Percentiles rank a stretch among this genome's conserved stretches.
Evolutionary conservation across 805 yeast species (phyloP).

Genomic region (Vanderwaltozyma verrucispora): DNA sequence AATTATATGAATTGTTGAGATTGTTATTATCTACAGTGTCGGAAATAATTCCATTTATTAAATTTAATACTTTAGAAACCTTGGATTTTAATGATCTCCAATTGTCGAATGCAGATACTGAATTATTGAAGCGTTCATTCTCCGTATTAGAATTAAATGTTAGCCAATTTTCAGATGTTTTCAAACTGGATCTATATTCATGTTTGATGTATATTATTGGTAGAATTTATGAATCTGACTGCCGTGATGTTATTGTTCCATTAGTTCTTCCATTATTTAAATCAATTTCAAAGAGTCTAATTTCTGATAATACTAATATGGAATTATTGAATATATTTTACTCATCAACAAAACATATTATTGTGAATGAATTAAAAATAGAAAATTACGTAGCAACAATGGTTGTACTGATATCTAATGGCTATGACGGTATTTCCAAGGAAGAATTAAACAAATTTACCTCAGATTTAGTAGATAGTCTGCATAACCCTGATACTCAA

Average conservation of each 20-base stretch:
- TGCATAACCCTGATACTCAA: slow-evolving; percentile 29
- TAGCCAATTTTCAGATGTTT: slow-evolving; percentile 52
- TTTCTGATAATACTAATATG: slow-evolving; percentile 18
- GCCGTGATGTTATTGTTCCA: slow-evolving; percentile 37
- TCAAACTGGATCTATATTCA: slow-evolving; percentile 59
- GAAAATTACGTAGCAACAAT: slow-evolving; percentile 35
- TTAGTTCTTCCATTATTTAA: slow-evolving; percentile 43
- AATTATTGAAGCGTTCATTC: slow-evolving; percentile 39
- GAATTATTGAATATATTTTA: slow-evolving; percentile 30
- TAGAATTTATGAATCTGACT: slow-evolving; percentile 38
- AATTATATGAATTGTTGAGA: slow-evolving; percentile 70
- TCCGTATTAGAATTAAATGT: slow-evolving; percentile 52
- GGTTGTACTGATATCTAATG: slow-evolving; percentile 33
- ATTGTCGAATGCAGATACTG: slow-evolving; percentile 25
- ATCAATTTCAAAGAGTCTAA: slow-evolving; percentile 30
- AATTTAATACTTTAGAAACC: slow-evolving; percentile 29
- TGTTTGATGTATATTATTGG: slow-evolving; percentile 58
- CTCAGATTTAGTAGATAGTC: slow-evolving; percentile 27
- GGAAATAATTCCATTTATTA: slow-evolving; percentile 48
- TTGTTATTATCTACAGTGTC: slow-evolving; percentile 56
- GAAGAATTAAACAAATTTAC: slow-evolving; percentile 32
- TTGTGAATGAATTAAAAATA: slow-evolving; percentile 13
- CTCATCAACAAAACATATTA: slow-evolving; percentile 24
- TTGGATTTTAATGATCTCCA: not conserved
- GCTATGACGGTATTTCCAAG: slow-evolving; percentile 24